Percentiles rank a stretch among this genome's conserved stretches.
These are phyloP conservation scores for Triticum urartu DNA, from an alignment of 176 grass and related monocot genomes.

Conservation along the genomic window DNA sequence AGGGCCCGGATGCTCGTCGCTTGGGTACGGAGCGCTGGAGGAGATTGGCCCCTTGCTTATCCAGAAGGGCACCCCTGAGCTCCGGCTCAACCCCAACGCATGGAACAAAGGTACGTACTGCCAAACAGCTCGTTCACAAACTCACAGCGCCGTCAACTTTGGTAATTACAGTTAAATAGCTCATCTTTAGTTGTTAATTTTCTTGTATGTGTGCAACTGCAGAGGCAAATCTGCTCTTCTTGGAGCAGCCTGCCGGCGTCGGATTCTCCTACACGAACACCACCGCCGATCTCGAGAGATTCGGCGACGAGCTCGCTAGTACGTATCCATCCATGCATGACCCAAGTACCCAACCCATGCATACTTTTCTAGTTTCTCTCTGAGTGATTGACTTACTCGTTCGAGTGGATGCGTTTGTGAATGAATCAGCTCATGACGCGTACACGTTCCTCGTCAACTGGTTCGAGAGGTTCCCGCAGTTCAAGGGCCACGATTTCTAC, in stretches of 20 bases:
- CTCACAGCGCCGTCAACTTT: not conserved
- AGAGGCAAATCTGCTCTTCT: conserved; percentile 84
- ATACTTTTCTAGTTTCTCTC: not conserved
- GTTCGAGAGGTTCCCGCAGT: conserved; percentile 90
- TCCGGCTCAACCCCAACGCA: not conserved
- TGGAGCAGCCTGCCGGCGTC: conserved; percentile 83
- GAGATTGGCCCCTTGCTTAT: not conserved
- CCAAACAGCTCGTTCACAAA: too few species aligned
- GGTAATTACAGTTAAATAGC: not conserved
- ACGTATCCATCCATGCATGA: not conserved
- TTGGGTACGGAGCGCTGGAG: not conserved
- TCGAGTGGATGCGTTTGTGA: not conserved
- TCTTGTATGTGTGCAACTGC: not conserved
- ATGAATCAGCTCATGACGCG: conserved; percentile 54
- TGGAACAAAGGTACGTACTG: conserved; percentile 6
- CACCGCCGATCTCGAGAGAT: conserved; percentile 42
- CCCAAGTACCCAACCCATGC: not conserved
- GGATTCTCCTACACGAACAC: conserved; percentile 93
- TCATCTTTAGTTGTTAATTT: not conserved
- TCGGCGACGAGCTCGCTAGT: conserved; percentile 77
- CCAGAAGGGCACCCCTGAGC: conserved; percentile 15
- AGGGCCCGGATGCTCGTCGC: conserved; percentile 12
- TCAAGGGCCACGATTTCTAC: conserved; percentile 75
- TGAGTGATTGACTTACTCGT: not conserved
- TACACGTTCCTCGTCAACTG: conserved; percentile 84